Base-by-base conservation (phyloP, 345 rosid genomes). In the Acer saccharum region DNA sequence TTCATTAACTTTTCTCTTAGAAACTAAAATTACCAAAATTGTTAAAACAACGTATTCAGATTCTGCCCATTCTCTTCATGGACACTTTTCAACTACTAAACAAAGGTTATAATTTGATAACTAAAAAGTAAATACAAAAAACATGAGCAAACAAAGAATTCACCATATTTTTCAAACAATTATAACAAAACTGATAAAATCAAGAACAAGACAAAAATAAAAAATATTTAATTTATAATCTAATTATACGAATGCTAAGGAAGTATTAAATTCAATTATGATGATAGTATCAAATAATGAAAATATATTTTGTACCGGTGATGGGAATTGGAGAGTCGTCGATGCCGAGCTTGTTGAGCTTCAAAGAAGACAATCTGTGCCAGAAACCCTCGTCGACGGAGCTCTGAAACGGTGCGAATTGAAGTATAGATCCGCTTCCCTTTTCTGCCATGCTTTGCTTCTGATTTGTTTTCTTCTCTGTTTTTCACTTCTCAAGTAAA, bases 321-420 rank as follows among this genome's bases (percentile, higher is more conserved):
- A 96, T 86, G 60, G 90, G 82, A 58, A 96, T 77, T 14, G 97
- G 97, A 77, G 98, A 96, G 84, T 96, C 98, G 74, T 94, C 98
- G 82, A 96, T 87, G 80, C 98, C 91, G 41, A 92, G 78, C 80
- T 89, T 85, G 83, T 96, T 90, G 81, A 96, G 98, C 84, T 94
- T 94, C 84, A 92, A 44, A 78, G 93, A 91, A 76, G 98, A 94
- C 72, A 94, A 85, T 77, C 88, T 84, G 69, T 92, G 98, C 99
- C 98, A 96, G 83, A 96, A 94, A 74, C 98, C 94, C 80, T 96
- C 98, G 64, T 94, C 98, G 2, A 89, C 97, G 3, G 86, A 83
- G 76, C 98, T 92, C 81, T 90, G 89, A 70, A 94, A 87, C 29
- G 94, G 92, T 21, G 91, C 91, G 82, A 96, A 94, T 84, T 88